Evolutionary conservation across 2,329 filamentous ascomycete genomes (phyloP).

Genomic region (Colletotrichum melonis): DNA sequence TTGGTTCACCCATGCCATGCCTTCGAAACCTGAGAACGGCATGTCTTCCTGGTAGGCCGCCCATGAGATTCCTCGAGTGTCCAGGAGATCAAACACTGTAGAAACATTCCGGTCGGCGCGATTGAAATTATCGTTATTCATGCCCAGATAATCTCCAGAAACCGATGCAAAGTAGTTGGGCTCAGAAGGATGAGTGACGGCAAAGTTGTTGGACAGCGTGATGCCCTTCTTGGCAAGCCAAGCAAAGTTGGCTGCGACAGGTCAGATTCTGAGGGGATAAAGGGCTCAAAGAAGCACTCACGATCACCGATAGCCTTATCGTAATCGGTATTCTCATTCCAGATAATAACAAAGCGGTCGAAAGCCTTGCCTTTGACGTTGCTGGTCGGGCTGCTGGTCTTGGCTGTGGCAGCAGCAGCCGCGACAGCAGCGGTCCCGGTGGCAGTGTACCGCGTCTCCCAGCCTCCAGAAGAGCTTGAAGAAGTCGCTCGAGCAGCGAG

Average conservation of each 20-base stretch:
- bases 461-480: constrained; percentile 36
- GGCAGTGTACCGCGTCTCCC: constrained; percentile 60
- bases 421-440: constrained; percentile 63
- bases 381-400: constrained; percentile 69
- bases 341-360: constrained; percentile 78
- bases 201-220: constrained; percentile 52
- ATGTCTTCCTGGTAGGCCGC: constrained; percentile 81
- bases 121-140: constrained; percentile 71
- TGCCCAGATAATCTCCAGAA: constrained; percentile 73
- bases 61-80: constrained; percentile 74
- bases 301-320: constrained; percentile 71
- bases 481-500: constrained; percentile 3
- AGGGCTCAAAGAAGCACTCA: neutral
- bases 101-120: constrained; percentile 70
- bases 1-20: constrained; percentile 71
- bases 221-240: constrained; percentile 46
- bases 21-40: constrained; percentile 80
- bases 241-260: constrained; percentile 38
- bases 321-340: constrained; percentile 82
- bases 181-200: constrained; percentile 73
- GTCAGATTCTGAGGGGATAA: neutral
- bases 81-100: constrained; percentile 76
- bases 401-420: constrained; percentile 69
- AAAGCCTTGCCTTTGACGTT: constrained; percentile 78
- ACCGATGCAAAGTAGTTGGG: constrained; percentile 75